Percentiles rank a stretch among this genome's conserved stretches.
Evolutionary conservation across 768 basidiomycete genomes (phyloP).

Genomic region (Suillus sp.): DNA sequence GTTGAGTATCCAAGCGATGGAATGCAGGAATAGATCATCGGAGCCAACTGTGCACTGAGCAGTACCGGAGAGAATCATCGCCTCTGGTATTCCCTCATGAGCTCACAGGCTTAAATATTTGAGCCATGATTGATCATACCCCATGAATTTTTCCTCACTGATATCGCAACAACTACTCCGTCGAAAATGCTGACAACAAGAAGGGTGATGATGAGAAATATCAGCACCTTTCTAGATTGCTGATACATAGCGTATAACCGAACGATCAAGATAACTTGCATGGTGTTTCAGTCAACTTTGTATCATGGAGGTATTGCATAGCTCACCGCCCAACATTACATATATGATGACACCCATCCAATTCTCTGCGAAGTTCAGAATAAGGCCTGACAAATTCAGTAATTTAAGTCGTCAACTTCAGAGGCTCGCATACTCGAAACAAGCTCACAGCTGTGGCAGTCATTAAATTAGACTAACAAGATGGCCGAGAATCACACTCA

Average conservation of each 20-base stretch:
- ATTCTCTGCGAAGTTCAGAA: neutral
- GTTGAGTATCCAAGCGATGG: no score
- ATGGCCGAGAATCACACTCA: neutral
- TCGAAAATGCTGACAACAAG: no score
- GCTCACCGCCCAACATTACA: neutral
- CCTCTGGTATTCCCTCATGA: no score
- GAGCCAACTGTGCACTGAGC: no score
- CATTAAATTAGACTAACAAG: neutral
- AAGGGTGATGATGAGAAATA: neutral
- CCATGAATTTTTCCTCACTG: no score
- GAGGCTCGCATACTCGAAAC: neutral
- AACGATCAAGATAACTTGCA: neutral
- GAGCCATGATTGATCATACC: no score
- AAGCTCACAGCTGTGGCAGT: neutral
- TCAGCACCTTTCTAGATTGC: neutral
- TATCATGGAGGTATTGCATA: no score
- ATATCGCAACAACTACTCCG: no score
- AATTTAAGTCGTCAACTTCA: neutral
- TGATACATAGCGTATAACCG: neutral
- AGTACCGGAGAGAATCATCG: no score
- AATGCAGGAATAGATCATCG: no score
- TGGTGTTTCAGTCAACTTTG: neutral
- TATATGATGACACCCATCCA: neutral
- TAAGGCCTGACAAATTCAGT: neutral
- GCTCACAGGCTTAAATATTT: no score